A percentile compares a stretch with the other conserved stretches of the same genome.
phyloP scores from a whole-genome alignment of 345 rosid genomes.

The Syzygium aromaticum region DNA sequence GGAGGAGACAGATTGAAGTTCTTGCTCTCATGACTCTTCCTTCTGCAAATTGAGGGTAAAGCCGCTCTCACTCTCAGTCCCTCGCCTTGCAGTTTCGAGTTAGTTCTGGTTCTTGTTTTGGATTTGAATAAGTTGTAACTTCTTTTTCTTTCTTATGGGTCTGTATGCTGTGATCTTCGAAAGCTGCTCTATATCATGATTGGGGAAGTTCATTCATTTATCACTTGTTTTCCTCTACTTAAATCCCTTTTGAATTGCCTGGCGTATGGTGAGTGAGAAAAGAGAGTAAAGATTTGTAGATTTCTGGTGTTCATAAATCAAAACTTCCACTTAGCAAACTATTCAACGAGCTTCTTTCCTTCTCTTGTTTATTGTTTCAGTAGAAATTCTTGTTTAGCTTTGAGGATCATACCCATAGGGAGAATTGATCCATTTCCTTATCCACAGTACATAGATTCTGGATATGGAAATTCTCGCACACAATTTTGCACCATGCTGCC shows the following conservation, averaged over 20 bases:
- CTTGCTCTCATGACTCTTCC: background rate
- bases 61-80: background rate
- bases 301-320: background rate
- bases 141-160: background rate
- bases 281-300: background rate
- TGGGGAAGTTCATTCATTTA: background rate
- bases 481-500: conserved; percentile 24
- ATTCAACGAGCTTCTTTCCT: background rate
- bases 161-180: background rate
- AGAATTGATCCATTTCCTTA: conserved; percentile 1
- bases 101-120: background rate
- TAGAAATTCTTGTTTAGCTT: background rate
- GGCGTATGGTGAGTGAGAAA: background rate
- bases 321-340: background rate
- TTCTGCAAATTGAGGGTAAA: conserved; percentile 6
- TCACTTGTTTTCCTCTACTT: background rate
- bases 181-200: background rate
- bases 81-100: background rate
- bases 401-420: background rate
- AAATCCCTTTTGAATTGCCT: background rate
- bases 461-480: conserved; percentile 60
- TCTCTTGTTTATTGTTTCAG: background rate
- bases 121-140: background rate
- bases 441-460: conserved; percentile 19
- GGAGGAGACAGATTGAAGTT: background rate